These are phyloP conservation scores for Hericium coralloides DNA, from an alignment of 768 basidiomycete genomes.

Conservation along the genomic window DNA sequence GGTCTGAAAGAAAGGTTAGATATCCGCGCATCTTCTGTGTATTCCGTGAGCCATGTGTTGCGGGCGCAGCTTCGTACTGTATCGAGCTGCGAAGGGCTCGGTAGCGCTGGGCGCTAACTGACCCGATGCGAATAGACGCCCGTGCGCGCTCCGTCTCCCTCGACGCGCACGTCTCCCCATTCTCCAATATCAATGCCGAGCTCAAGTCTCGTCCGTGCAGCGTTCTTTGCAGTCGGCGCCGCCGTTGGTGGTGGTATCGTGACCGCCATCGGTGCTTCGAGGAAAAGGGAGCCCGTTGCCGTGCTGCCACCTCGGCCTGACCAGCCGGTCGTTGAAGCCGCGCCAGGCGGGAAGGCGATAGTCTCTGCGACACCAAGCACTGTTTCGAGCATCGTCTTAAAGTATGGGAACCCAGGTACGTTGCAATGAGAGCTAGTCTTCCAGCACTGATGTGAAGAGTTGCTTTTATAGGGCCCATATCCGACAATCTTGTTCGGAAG, in stretches of 20 bases:
- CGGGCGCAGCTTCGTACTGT: too few relatives aligned
- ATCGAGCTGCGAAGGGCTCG: too few relatives aligned
- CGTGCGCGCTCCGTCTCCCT: too few relatives aligned
- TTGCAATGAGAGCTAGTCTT: not conserved
- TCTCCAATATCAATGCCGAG: constrained; percentile 37
- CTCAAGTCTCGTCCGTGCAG: constrained; percentile 46
- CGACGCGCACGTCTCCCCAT: too few relatives aligned
- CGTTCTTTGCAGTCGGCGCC: constrained; percentile 78
- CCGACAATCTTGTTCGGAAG: constrained; percentile 68
- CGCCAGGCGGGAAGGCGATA: constrained; percentile 34
- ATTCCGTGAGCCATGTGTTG: too few relatives aligned
- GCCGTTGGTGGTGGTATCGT: constrained; percentile 71
- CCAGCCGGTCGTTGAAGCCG: constrained; percentile 34
- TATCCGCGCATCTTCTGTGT: too few relatives aligned
- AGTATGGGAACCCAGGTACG: constrained; percentile 78
- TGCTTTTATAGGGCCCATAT: constrained; percentile 57
- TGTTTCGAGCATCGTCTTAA: constrained; percentile 36
- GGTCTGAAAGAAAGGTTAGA: too few relatives aligned
- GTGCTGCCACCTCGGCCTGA: constrained; percentile 13
- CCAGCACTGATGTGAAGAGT: not conserved
- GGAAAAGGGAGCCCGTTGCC: constrained; percentile 12
- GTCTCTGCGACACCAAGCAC: constrained; percentile 26
- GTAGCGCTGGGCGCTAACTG: too few relatives aligned
- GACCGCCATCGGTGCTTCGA: constrained; percentile 34
- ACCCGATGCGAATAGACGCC: too few relatives aligned